These are phyloP conservation scores for Prototheca cutis DNA, from an alignment of 163 green algal species.

Conservation along the genomic window DNA sequence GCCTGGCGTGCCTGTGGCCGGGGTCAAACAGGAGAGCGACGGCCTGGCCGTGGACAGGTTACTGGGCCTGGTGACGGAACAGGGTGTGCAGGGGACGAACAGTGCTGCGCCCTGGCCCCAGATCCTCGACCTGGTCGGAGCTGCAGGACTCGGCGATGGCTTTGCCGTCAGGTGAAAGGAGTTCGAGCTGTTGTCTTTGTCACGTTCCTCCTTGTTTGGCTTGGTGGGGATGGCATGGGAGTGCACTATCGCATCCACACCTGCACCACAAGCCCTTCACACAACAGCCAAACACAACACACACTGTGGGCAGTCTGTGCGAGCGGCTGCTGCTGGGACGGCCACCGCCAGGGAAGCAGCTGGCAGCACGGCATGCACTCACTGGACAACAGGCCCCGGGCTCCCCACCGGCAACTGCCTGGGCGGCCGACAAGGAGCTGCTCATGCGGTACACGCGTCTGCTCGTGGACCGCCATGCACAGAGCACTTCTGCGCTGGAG, in stretches of 20 bases:
- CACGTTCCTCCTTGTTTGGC: not conserved
- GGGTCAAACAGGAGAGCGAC: not conserved
- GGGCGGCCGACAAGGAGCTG: conserved; percentile 27
- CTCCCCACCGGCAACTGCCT: too few species aligned
- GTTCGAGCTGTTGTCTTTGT: conserved; percentile 2
- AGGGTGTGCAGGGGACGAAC: not conserved
- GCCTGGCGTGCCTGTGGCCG: not conserved
- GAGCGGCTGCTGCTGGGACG: conserved; percentile 19
- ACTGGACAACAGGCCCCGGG: too few species aligned
- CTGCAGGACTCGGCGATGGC: conserved; percentile 7
- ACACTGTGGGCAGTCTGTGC: conserved; percentile 22
- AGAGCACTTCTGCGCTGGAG: conserved; percentile 3
- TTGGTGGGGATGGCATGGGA: not conserved
- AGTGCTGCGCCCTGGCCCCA: not conserved
- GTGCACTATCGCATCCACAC: too few species aligned
- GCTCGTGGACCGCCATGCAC: conserved; percentile 2
- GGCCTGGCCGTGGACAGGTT: not conserved
- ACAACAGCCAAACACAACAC: too few species aligned
- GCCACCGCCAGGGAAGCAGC: too few species aligned
- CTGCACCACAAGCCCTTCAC: too few species aligned
- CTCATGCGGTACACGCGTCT: conserved; percentile 17
- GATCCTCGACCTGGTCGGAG: conserved; percentile 16
- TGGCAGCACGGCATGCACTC: too few species aligned
- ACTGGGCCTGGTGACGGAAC: not conserved
- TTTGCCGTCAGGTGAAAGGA: conserved; percentile 16